These are phyloP conservation scores for Aspergillus homomorphus DNA, from an alignment of 495 filamentous ascomycete species.

Conservation along the genomic window DNA sequence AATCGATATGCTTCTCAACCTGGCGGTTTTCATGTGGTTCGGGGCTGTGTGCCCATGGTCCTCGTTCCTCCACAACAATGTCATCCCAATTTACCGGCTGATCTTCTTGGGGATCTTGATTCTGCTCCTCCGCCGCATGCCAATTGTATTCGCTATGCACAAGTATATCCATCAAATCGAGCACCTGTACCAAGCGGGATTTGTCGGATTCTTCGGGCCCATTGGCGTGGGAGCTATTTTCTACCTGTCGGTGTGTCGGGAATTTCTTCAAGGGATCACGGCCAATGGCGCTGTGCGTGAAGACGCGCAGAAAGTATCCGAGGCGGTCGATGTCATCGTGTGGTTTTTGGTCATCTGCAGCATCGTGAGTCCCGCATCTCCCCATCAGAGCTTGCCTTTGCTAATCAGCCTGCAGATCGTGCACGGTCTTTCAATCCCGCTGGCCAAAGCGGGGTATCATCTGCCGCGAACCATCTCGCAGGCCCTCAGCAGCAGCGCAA, in stretches of 20 bases:
- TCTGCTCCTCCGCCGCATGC: conserved; percentile 73
- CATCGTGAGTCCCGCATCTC: conserved; percentile 61
- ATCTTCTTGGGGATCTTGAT: conserved; percentile 78
- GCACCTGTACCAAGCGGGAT: conserved; percentile 66
- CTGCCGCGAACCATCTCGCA: conserved; percentile 73
- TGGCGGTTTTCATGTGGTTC: conserved; percentile 88
- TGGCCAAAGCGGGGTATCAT: conserved; percentile 79
- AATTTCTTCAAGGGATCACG: conserved; percentile 56
- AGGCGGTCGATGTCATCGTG: conserved; percentile 67
- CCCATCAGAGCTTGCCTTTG: conserved; percentile 1
- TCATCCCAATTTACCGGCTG: conserved; percentile 75
- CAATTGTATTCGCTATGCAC: conserved; percentile 70
- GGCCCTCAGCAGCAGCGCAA: conserved; percentile 42
- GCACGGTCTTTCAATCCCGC: conserved; percentile 79
- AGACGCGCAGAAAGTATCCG: conserved; percentile 62
- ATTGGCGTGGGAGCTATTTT: conserved; percentile 93
- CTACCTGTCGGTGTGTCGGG: conserved; percentile 76
- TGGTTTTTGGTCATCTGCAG: conserved; percentile 88
- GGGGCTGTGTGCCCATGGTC: conserved; percentile 85
- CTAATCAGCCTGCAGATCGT: conserved; percentile 57
- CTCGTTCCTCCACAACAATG: conserved; percentile 60
- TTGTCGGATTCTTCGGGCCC: conserved; percentile 91
- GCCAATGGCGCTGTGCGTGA: conserved; percentile 58
- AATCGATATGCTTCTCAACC: conserved; percentile 83
- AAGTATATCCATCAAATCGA: conserved; percentile 79